Evolutionary conservation across 2,329 filamentous ascomycete species (phyloP).

Genomic region (Trichoderma cornu-damae): DNA sequence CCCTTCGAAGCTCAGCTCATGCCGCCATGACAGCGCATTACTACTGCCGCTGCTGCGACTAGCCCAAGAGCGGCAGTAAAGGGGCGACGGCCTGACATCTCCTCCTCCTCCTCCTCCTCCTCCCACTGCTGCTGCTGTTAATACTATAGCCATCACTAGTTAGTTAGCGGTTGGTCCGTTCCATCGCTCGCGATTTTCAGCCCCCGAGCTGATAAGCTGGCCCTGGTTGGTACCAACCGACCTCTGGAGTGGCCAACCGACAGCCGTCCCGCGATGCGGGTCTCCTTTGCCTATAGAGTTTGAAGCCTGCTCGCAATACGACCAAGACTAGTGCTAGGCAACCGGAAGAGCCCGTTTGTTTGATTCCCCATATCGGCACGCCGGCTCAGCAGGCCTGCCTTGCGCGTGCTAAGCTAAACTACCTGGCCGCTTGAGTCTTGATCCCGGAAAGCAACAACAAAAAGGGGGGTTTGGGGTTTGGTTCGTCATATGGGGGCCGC

Average conservation of each 20-base stretch:
- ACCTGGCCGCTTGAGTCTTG: neutral
- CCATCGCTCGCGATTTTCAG: conserved; percentile 8
- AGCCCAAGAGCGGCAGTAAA: conserved; percentile 7
- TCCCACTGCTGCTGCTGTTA: too few species aligned
- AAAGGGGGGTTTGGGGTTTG: neutral
- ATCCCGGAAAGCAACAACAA: neutral
- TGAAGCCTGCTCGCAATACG: conserved; percentile 4
- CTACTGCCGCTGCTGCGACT: neutral
- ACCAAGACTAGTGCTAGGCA: neutral
- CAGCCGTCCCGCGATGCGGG: conserved; percentile 2
- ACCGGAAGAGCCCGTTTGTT: neutral
- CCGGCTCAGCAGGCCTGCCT: neutral
- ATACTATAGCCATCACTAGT: too few species aligned
- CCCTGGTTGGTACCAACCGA: conserved; percentile 7
- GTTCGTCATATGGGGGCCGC: neutral
- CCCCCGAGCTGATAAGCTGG: conserved; percentile 12
- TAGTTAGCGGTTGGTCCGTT: too few species aligned
- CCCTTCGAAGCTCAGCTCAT: conserved; percentile 7
- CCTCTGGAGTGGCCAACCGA: conserved; percentile 3
- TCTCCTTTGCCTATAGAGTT: neutral
- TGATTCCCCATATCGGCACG: neutral
- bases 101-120: too few species aligned
- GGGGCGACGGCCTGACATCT: neutral
- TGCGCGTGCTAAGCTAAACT: neutral
- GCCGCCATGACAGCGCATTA: conserved; percentile 7